Percentiles rank a stretch among this genome's conserved stretches.
Conservation (phyloP, 2,329 filamentous ascomycete genomes). For the Colletotrichum sp. region DNA sequence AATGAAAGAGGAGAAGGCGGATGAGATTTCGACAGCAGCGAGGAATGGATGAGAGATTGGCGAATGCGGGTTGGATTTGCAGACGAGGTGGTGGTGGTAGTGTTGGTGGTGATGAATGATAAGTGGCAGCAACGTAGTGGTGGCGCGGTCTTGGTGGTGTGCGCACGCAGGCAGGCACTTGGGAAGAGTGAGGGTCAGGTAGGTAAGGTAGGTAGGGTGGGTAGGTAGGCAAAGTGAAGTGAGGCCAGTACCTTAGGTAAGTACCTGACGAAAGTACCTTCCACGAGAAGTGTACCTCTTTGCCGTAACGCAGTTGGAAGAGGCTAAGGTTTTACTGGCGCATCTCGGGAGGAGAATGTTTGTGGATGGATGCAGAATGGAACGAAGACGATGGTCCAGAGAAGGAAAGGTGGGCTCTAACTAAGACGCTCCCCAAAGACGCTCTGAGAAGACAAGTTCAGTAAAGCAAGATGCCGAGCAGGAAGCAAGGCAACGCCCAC, state of each 20-base stretch:
- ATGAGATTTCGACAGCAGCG: background rate
- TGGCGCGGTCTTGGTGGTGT: background rate
- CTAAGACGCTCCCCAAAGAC: background rate
- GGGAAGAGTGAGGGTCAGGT: background rate
- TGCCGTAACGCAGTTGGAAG: background rate
- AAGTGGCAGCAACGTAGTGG: background rate
- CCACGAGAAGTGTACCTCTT: background rate
- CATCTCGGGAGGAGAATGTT: background rate
- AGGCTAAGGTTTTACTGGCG: background rate
- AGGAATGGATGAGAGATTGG: conserved; percentile 10
- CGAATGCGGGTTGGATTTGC: conserved; percentile 11
- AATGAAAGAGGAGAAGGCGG: background rate
- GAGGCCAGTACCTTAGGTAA: background rate
- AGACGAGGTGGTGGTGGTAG: background rate
- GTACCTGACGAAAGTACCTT: background rate
- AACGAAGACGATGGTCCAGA: background rate
- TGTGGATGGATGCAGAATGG: background rate
- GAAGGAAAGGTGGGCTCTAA: background rate
- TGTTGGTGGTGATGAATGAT: background rate
- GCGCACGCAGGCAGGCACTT: background rate
- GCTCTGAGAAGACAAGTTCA: background rate
- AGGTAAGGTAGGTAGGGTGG: background rate
- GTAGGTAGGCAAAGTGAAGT: background rate
- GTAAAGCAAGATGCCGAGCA: background rate
- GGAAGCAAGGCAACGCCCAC: background rate